Evolutionary conservation across 768 basidiomycete genomes (phyloP), one percentile per base, ranked within the genome.

Genomic region (Russula lepida): DNA sequence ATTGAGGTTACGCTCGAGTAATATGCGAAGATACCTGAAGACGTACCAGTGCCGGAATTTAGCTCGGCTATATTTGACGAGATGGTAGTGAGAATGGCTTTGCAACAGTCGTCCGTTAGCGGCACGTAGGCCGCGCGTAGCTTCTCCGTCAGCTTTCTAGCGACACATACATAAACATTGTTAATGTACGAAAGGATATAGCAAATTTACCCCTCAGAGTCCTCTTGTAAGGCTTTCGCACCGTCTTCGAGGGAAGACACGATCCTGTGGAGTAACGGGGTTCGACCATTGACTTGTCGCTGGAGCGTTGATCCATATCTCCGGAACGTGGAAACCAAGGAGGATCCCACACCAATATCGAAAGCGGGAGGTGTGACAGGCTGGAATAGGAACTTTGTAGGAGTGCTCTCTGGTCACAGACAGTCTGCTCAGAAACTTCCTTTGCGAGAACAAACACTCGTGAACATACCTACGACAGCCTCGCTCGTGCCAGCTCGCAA

Each of bases 251-350:
- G 73, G 2, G 74, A 76, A 8, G 70, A 72, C 60, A 92, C 69
- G 13, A 87, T 77, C 23, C 77, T 73, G 59, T 89, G 78, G 28
- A 92, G 72, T 46, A 82, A 71, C 1, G 81, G 76, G 12, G 86
- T 86, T 41, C 89, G 81, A 21, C 84, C 83, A 23, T 78, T 66
- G n/a, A 92, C 73, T 63, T 86, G 87, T 47, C 79, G 79, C 58
- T 78, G 82, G 37, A 93, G 68, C 3, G 79, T 71, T n/a, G 72
- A 65, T 64, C 81, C 83, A 68, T 89, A 91, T 67, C 77, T 81
- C 46, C 79, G 78, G 67, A 91, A 85, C 1, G 82, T 74, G 19
- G 74, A 70, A 60, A 80, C 75, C 30, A 72, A 65, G 3, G 71
- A 71, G 59, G 71, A 68, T 48, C 73, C 76, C 47, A 71, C 64